Percentiles rank a stretch among this genome's conserved stretches.
These are phyloP conservation scores for Rhazya stricta DNA, from an alignment of 257 asterid genomes.

Conservation along the genomic window DNA sequence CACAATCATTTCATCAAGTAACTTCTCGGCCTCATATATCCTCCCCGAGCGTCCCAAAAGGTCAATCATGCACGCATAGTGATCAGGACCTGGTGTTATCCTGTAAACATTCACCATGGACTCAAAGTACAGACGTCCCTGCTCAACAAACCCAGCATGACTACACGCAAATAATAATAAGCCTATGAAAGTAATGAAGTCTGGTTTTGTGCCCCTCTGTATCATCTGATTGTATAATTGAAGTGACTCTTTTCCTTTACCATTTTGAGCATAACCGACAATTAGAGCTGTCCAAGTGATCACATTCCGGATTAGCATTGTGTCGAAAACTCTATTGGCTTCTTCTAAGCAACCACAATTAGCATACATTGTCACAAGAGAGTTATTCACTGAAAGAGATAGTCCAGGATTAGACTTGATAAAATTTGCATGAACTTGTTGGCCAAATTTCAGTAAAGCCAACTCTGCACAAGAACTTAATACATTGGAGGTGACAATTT, in stretches of 20 bases:
- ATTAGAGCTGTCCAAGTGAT: conserved; percentile 85
- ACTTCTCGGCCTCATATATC: conserved; percentile 55
- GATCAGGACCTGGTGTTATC: conserved; percentile 61
- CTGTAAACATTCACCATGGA: conserved; percentile 57
- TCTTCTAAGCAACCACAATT: conserved; percentile 64
- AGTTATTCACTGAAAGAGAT: conserved; percentile 56
- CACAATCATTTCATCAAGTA: conserved; percentile 44
- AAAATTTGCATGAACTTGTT: conserved; percentile 54
- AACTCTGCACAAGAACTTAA: conserved; percentile 69
- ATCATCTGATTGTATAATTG: conserved; percentile 54
- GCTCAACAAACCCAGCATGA: conserved; percentile 69
- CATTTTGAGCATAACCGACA: conserved; percentile 68
- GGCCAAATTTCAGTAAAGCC: conserved; percentile 62
- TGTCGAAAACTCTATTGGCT: conserved; percentile 43
- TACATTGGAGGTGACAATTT: conserved; percentile 47
- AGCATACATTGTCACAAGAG: conserved; percentile 67
- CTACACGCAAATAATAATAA: conserved; percentile 85
- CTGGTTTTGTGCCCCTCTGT: conserved; percentile 59
- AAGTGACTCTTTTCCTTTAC: conserved; percentile 52
- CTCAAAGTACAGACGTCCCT: conserved; percentile 46
- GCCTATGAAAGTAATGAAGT: conserved; percentile 70
- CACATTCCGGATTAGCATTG: conserved; percentile 50
- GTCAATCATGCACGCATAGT: conserved; percentile 81
- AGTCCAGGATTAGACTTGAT: conserved; percentile 39
- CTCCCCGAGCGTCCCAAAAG: conserved; percentile 77